Conservation (phyloP, 2,329 filamentous ascomycete genomes). For the Trichophyton rubrum region DNA sequence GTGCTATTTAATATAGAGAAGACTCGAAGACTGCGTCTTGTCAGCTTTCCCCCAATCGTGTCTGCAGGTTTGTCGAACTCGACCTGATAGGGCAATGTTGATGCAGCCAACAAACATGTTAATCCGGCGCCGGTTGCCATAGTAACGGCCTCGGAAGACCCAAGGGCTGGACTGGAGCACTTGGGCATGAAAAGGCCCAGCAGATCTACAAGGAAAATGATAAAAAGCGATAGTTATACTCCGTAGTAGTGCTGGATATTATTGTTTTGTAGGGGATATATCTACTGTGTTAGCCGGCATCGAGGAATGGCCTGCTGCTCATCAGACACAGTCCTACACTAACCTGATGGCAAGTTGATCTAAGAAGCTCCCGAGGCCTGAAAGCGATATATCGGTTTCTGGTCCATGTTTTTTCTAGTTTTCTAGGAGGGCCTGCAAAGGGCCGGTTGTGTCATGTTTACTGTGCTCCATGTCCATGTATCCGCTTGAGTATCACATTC, state of each 20-base stretch:
- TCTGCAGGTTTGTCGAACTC: background rate
- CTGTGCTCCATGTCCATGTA: background rate
- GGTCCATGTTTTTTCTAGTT: too few species aligned
- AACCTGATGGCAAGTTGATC: too few species aligned
- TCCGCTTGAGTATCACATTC: background rate
- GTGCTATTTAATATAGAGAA: conserved; percentile 2
- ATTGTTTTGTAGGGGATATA: too few species aligned
- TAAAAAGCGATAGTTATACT: too few species aligned
- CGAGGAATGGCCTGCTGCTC: too few species aligned
- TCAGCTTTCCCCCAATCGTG: background rate
- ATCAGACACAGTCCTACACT: too few species aligned
- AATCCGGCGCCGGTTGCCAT: conserved; percentile 14
- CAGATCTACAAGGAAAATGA: too few species aligned
- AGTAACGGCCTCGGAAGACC: conserved; percentile 4
- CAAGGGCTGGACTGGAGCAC: background rate
- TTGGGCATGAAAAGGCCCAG: too few species aligned
- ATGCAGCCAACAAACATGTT: conserved; percentile 8
- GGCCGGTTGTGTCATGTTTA: background rate
- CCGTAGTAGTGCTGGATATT: too few species aligned
- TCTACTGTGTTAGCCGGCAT: too few species aligned
- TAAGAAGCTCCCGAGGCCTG: too few species aligned
- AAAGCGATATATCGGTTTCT: too few species aligned
- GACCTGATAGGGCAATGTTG: background rate
- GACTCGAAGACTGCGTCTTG: conserved; percentile 2
- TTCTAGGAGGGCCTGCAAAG: background rate